phyloP scores from a whole-genome alignment of 495 filamentous ascomycete genomes.

The Hypoxylon trugodes region DNA sequence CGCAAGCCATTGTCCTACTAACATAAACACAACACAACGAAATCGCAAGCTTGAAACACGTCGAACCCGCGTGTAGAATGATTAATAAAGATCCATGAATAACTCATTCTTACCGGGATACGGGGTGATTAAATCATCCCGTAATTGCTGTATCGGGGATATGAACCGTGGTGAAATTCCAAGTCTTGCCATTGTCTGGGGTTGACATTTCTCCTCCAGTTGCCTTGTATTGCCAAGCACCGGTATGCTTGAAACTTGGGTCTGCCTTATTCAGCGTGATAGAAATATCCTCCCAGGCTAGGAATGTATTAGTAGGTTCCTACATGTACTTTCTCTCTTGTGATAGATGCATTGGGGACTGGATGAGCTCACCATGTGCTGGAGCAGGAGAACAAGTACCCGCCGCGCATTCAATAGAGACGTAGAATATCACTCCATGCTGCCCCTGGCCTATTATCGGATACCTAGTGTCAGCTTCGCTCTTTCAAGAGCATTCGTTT shows the following conservation, averaged over 20 bases:
- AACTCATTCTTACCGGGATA: no score
- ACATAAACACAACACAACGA: no score
- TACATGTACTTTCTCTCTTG: background rate
- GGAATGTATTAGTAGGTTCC: background rate
- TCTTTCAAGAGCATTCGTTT: background rate
- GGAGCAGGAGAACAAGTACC: background rate
- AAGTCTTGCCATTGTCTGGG: background rate
- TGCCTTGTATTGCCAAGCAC: background rate
- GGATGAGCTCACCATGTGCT: background rate
- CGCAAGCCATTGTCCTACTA: no score
- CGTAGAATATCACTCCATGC: background rate
- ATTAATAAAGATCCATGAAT: no score
- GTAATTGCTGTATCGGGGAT: no score
- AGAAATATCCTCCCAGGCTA: background rate
- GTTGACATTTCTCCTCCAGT: background rate
- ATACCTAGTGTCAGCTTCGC: background rate
- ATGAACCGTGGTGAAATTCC: background rate
- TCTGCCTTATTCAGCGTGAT: background rate
- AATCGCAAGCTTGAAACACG: no score
- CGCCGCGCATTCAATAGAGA: background rate
- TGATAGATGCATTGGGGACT: background rate
- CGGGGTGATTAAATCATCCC: no score
- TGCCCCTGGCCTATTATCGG: background rate
- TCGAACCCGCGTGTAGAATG: no score
- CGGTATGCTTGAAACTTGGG: background rate